Conservation (phyloP, 208 protist species). For the Endotrypanum monterogeii region DNA sequence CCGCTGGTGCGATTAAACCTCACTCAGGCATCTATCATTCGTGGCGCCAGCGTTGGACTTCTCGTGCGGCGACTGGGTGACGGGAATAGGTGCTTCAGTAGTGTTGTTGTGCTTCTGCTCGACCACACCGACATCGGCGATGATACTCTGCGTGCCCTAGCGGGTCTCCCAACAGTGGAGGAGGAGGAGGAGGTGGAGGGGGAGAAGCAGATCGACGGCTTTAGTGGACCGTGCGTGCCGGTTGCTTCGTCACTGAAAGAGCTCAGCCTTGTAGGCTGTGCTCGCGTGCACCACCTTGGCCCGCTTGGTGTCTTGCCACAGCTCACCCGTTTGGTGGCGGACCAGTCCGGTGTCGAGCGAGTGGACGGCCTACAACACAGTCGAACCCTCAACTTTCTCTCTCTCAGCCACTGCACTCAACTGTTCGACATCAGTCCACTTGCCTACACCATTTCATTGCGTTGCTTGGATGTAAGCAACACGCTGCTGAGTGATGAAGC, state of each 20-base stretch:
- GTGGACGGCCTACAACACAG: slow-evolving; percentile 29
- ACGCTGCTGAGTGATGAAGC: slow-evolving; percentile 21
- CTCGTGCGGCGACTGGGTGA: slow-evolving; percentile 11
- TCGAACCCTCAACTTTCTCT: slow-evolving; percentile 7
- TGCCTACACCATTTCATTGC: slow-evolving; percentile 12
- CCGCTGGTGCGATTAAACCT: slow-evolving; percentile 23
- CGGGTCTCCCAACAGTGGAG: not conserved
- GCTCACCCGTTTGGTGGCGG: slow-evolving; percentile 14
- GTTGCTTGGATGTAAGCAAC: slow-evolving; percentile 17
- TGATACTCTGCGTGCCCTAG: slow-evolving; percentile 14
- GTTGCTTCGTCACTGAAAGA: slow-evolving; percentile 12
- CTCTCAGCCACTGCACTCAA: slow-evolving; percentile 20
- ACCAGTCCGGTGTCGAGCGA: slow-evolving; percentile 12
- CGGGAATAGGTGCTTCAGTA: not conserved
- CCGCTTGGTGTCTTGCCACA: slow-evolving; percentile 27
- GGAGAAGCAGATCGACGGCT: not conserved
- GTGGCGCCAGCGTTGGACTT: slow-evolving; percentile 12
- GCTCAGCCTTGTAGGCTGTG: slow-evolving; percentile 26
- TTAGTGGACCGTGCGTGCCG: not conserved
- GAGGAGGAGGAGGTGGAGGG: slow-evolving; percentile 1
- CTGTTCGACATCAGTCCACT: slow-evolving; percentile 24
- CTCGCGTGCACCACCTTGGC: slow-evolving; percentile 24
- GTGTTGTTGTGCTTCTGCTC: slow-evolving; percentile 13
- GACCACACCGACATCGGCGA: slow-evolving; percentile 20
- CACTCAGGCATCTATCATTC: slow-evolving; percentile 8